Percentiles rank a stretch among this genome's conserved stretches.
These are phyloP conservation scores for Triglochin maritima DNA, from an alignment of 106 monocot species.

Conservation along the genomic window DNA sequence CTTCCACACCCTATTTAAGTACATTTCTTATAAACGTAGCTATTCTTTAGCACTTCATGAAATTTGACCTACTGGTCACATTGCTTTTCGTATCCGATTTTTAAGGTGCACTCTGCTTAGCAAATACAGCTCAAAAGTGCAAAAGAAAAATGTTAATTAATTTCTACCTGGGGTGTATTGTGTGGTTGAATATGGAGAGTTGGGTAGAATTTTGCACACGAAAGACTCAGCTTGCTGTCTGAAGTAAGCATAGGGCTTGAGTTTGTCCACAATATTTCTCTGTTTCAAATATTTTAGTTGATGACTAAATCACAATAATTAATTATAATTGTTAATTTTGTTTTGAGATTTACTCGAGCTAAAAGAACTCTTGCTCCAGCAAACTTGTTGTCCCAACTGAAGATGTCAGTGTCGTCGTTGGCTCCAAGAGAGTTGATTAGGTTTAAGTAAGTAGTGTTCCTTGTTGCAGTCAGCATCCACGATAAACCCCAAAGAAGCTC, in stretches of 20 bases:
- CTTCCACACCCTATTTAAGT: no score
- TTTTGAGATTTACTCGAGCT: conserved; percentile 13
- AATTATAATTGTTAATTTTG: no score
- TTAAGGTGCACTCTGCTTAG: no score
- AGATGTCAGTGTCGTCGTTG: conserved; percentile 27
- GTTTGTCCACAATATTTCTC: conserved; percentile 29
- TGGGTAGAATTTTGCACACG: conserved; percentile 54
- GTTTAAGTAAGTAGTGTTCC: conserved; percentile 23
- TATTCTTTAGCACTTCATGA: no score
- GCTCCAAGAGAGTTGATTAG: conserved; percentile 33
- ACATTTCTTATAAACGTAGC: no score
- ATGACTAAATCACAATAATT: no score
- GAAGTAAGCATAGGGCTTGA: conserved; percentile 32
- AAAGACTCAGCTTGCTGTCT: conserved; percentile 46
- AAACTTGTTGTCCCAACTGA: conserved; percentile 64
- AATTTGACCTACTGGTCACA: no score
- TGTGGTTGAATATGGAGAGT: conserved; percentile 44
- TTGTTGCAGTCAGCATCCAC: conserved; percentile 48
- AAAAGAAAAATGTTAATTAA: no score
- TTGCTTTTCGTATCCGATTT: no score
- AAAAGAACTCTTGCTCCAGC: conserved; percentile 42
- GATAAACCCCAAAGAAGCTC: conserved; percentile 57
- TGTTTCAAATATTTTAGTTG: neutral
- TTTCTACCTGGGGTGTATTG: conserved; percentile 40
- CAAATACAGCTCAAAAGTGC: no score